A percentile compares a stretch with the other conserved stretches of the same genome.
Conservation (phyloP, 257 asterid species). For the Gardenia jasminoides region DNA sequence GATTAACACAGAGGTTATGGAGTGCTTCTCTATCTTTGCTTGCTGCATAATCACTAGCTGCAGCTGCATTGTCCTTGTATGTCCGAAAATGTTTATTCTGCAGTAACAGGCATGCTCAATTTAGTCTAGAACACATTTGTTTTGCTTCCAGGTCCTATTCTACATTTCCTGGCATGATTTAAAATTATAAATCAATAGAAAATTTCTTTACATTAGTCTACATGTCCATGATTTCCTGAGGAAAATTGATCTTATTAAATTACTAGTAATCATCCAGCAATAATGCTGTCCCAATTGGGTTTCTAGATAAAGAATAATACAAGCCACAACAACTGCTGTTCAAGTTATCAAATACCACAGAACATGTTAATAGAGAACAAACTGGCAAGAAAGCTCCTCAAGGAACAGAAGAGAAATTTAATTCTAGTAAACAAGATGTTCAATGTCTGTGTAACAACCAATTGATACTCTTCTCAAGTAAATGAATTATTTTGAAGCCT, state of each 20-base stretch:
- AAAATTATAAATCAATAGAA: not conserved
- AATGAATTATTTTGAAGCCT: not conserved
- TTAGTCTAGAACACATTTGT: not conserved
- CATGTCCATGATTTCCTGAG: not conserved
- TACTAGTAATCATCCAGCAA: not conserved
- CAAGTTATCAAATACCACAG: not conserved
- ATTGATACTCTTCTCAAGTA: not conserved
- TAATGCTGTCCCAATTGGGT: not conserved
- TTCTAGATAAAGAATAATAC: not conserved
- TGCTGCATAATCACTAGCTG: conserved; percentile 53
- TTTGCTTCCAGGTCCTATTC: not conserved
- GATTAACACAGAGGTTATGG: conserved; percentile 51
- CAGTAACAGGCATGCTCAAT: conserved; percentile 29
- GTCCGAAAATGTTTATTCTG: conserved; percentile 66
- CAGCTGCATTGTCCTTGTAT: conserved; percentile 59
- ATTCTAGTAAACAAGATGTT: not conserved
- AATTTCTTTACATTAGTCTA: not conserved
- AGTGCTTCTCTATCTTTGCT: conserved; percentile 56
- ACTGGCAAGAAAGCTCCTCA: not conserved
- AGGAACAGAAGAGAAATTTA: not conserved
- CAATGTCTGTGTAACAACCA: not conserved
- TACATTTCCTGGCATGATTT: not conserved
- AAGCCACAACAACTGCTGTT: not conserved
- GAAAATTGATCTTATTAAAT: not conserved
- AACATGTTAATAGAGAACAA: not conserved